Percentiles rank a stretch among this genome's conserved stretches.
phyloP scores from a whole-genome alignment of 2,329 filamentous ascomycete species.

The Teratosphaeria pseudoeucalypti region DNA sequence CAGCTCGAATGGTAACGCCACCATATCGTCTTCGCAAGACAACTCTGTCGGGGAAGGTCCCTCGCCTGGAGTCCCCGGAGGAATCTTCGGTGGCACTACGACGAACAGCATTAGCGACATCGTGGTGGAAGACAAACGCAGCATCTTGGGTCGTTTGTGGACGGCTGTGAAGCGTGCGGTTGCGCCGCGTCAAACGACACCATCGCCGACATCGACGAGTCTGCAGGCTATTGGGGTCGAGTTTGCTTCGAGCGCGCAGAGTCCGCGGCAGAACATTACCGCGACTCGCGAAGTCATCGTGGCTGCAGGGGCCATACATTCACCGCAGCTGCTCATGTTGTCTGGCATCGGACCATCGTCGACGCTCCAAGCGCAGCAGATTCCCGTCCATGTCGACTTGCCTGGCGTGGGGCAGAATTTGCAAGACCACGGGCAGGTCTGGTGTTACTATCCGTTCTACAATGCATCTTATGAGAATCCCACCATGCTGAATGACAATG shows the following conservation, averaged over 20 bases:
- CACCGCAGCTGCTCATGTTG: slow-evolving; percentile 23
- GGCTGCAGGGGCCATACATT: slow-evolving; percentile 21
- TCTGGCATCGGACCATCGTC: slow-evolving; percentile 47
- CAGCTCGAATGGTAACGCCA: slow-evolving; percentile 7
- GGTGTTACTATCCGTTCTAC: slow-evolving; percentile 15
- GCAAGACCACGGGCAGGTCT: slow-evolving; percentile 42
- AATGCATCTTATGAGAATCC: slow-evolving; percentile 11
- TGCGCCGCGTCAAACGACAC: neutral
- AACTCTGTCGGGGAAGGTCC: slow-evolving; percentile 9
- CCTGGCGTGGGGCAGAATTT: slow-evolving; percentile 56
- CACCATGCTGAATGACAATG: slow-evolving; percentile 13
- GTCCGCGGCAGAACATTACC: slow-evolving; percentile 11
- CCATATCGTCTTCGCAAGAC: slow-evolving; percentile 3
- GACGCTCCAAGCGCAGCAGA: slow-evolving; percentile 37
- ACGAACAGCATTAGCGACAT: slow-evolving; percentile 40
- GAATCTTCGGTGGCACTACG: slow-evolving; percentile 12
- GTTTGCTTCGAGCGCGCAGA: slow-evolving; percentile 13
- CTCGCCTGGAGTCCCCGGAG: slow-evolving; percentile 5
- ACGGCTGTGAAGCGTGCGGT: neutral
- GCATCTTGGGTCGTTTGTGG: slow-evolving; percentile 29
- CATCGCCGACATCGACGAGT: neutral
- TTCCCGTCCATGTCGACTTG: slow-evolving; percentile 45
- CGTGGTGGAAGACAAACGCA: slow-evolving; percentile 10
- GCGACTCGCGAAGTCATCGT: slow-evolving; percentile 21
- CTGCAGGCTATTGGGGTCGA: slow-evolving; percentile 12